Conservation (phyloP, 306 rosid genomes). For the Pyrus communis region DNA sequence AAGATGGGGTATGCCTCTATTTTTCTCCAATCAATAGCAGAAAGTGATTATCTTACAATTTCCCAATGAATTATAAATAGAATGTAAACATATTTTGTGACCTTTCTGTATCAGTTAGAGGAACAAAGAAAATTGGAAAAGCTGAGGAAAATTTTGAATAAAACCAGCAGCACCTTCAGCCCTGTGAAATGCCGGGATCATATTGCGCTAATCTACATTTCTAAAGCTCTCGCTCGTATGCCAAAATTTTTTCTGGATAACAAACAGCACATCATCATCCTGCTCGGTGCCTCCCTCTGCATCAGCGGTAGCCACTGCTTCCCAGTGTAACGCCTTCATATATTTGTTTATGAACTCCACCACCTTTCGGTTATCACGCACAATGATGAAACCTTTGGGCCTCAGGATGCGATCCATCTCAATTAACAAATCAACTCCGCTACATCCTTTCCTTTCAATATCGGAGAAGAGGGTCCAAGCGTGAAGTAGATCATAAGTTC, state of each 20-base stretch:
- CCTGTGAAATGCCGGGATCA: background rate
- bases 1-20: background rate
- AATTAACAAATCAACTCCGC: conserved; percentile 64
- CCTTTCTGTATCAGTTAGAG: conserved; percentile 9
- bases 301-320: conserved; percentile 55
- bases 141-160: conserved; percentile 4
- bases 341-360: conserved; percentile 69
- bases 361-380: conserved; percentile 64
- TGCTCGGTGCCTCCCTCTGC: conserved; percentile 45
- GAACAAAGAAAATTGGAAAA: background rate
- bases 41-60: conserved; percentile 15
- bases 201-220: conserved; percentile 41
- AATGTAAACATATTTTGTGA: background rate
- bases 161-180: conserved; percentile 2
- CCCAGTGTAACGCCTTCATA: conserved; percentile 85
- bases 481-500: conserved; percentile 86
- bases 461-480: conserved; percentile 83
- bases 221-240: conserved; percentile 75
- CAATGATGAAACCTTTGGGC: conserved; percentile 74
- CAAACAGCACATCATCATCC: conserved; percentile 54
- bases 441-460: conserved; percentile 62
- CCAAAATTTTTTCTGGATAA: conserved; percentile 89
- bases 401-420: conserved; percentile 93
- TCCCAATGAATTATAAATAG: conserved; percentile 10
- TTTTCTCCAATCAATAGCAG: background rate